These are phyloP conservation scores for Hamamelis virginiana DNA, from an alignment of 164 flowering plant species.

Conservation along the genomic window DNA sequence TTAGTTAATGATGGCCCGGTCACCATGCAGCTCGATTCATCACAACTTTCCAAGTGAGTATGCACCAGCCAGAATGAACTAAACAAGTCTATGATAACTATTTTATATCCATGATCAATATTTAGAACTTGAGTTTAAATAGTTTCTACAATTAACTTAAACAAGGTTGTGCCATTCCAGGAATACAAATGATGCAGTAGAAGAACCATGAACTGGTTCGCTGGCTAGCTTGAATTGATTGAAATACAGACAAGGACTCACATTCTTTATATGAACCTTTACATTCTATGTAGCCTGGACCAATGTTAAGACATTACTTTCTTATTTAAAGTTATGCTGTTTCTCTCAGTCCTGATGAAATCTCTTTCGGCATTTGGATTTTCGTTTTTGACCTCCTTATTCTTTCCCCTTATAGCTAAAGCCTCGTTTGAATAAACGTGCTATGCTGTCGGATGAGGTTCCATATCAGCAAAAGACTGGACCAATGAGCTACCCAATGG, in stretches of 20 bases:
- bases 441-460: too few species aligned
- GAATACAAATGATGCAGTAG: constrained; percentile 16
- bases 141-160: neutral
- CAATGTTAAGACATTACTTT: neutral
- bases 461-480: too few species aligned
- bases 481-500: too few species aligned
- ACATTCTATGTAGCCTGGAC: neutral
- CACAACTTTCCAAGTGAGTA: constrained; percentile 61
- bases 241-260: neutral
- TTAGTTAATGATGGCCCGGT: constrained; percentile 96
- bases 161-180: constrained; percentile 15
- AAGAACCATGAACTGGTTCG: constrained; percentile 15
- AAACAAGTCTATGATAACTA: neutral
- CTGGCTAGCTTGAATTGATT: neutral
- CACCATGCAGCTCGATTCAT: constrained; percentile 93
- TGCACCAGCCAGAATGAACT: neutral
- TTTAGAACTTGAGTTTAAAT: neutral
- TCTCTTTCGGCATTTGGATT: neutral
- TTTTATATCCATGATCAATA: neutral
- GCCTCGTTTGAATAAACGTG: too few species aligned
- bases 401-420: too few species aligned
- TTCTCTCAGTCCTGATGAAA: neutral
- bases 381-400: neutral
- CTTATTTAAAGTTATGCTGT: neutral
- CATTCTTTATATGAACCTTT: neutral